A percentile compares a stretch with the other conserved stretches of the same genome.
phyloP scores from a whole-genome alignment of 495 filamentous ascomycete species.

The Aspergillus sparsus region DNA sequence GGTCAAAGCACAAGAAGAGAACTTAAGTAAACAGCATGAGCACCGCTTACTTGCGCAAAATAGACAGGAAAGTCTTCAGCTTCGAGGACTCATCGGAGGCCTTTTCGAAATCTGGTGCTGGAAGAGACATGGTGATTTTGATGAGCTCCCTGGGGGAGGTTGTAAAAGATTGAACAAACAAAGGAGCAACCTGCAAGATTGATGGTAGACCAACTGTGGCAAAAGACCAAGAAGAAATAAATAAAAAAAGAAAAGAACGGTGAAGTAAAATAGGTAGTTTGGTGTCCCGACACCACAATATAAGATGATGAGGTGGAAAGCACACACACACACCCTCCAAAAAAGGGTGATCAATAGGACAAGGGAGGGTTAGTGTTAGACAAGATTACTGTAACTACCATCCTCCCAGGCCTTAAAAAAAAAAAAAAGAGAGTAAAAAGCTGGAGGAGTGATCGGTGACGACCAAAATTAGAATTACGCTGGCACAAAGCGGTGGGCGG shows the following conservation, averaged over 20 bases:
- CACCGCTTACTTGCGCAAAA: constrained; percentile 70
- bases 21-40: neutral
- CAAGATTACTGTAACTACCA: neutral
- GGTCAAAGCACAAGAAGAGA: neutral
- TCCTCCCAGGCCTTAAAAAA: neutral
- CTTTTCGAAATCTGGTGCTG: constrained; percentile 53
- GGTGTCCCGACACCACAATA: constrained; percentile 17
- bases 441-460: neutral
- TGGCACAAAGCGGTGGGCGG: constrained; percentile 31
- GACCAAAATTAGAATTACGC: constrained; percentile 4
- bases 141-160: neutral
- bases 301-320: constrained; percentile 6
- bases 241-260: neutral
- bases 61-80: constrained; percentile 78
- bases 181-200: neutral
- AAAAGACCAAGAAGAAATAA: neutral
- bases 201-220: constrained; percentile 16
- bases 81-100: constrained; percentile 77
- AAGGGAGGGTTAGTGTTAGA: neutral
- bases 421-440: neutral
- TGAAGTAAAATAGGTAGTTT: neutral
- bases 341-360: neutral
- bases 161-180: neutral
- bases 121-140: constrained; percentile 31
- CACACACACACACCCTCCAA: constrained; percentile 1